Percentiles rank a stretch among this genome's conserved stretches.
Conservation (phyloP, 2,329 filamentous ascomycete genomes). For the Diaporthe caulivora region DNA sequence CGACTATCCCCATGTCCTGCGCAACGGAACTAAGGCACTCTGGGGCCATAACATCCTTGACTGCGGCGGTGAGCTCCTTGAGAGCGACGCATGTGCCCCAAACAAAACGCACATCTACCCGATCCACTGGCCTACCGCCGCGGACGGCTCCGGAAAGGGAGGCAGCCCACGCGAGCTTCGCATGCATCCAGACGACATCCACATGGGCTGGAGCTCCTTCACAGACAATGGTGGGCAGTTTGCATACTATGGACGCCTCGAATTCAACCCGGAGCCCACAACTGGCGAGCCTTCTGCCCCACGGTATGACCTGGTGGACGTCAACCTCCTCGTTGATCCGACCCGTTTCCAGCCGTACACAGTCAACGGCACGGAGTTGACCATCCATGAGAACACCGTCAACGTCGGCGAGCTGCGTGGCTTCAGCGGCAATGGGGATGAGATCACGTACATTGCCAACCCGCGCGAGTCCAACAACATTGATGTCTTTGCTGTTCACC, state of each 20-base stretch:
- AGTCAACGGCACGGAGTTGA: slow-evolving; percentile 45
- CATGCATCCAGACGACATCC: slow-evolving; percentile 58
- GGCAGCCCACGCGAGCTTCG: slow-evolving; percentile 54
- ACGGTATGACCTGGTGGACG: slow-evolving; percentile 56
- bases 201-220: slow-evolving; percentile 58
- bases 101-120: slow-evolving; percentile 55
- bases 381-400: slow-evolving; percentile 48
- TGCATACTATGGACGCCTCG: slow-evolving; percentile 44
- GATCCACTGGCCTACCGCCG: slow-evolving; percentile 49
- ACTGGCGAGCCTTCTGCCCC: slow-evolving; percentile 37
- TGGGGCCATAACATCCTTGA: slow-evolving; percentile 52
- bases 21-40: slow-evolving; percentile 52
- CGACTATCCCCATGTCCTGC: slow-evolving; percentile 57
- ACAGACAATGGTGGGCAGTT: slow-evolving; percentile 33
- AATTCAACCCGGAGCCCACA: slow-evolving; percentile 52
- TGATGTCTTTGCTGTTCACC: slow-evolving; percentile 56
- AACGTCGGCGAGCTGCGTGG: slow-evolving; percentile 58
- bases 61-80: slow-evolving; percentile 50
- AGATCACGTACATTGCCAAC: slow-evolving; percentile 56
- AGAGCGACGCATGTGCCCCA: slow-evolving; percentile 52
- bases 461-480: slow-evolving; percentile 57
- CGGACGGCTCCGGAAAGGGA: slow-evolving; percentile 45
- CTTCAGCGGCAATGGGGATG: slow-evolving; percentile 56
- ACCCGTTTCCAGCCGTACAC: slow-evolving; percentile 40
- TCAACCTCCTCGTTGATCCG: slow-evolving; percentile 50